Evolutionary conservation across 495 filamentous ascomycete species (phyloP), one percentile per base, ranked within the genome.

Genomic region (Penicillium turbatum): DNA sequence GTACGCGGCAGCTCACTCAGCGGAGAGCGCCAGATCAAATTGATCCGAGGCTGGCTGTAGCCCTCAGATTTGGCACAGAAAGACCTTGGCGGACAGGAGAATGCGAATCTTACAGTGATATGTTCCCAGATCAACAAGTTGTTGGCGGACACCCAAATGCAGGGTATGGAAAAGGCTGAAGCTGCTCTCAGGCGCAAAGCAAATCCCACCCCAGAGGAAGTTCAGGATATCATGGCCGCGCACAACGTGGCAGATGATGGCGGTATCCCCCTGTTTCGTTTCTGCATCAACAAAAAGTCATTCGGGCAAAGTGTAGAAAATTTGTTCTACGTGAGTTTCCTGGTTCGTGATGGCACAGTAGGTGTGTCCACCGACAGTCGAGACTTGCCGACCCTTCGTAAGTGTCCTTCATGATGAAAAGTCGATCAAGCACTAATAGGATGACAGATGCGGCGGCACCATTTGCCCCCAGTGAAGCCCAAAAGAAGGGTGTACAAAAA

Each of bases 251-350:
- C 79, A 3, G 69, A 77, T 8, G 82, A 82, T 36, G 85, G 83
- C 0, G 86, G 85, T 5, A 74, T 95, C 2, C 80, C 84, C 13
- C 72, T 97, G 9, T 86, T 96, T 67, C 78, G 82, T 36, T 96
- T 96, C 57, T 88, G 89, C 30, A 76, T 97, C 53, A 95, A 99
- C 57, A 92, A 93, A 3, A 67, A 69, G 1, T 95, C 88, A 1
- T 99, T 97, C 62, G 90, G 92, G 0, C 95, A 99, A 71, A 97
- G 89, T 2, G 82, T 97, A 3, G 93, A 99, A 68, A 99, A 99
- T 66, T 71, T 99, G 60, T 99, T 99, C 71, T 97, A 97, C 63
- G 79, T 96, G 53, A 92, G 88, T 65, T 99, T 99, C 69, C 71
- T 99, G 50, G 90, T 97, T 51, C 83, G 86, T 48, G 95, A 99